These are phyloP conservation scores for Penicillium silybi DNA, from an alignment of 495 filamentous ascomycete species.

Conservation along the genomic window DNA sequence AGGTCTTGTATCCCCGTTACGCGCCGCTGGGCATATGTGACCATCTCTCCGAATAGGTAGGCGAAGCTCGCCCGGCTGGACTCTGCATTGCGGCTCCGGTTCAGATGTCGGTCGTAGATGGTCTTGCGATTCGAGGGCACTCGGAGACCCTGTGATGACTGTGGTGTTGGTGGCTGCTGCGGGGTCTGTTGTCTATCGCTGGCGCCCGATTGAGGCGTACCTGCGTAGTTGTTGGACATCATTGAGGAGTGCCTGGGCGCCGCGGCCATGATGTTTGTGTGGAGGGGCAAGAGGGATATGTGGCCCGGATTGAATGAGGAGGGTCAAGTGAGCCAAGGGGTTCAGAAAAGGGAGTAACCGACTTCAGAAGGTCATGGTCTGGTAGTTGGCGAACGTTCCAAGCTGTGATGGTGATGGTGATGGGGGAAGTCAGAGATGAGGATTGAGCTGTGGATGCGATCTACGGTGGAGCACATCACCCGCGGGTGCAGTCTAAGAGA, in stretches of 20 bases:
- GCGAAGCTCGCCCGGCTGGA: constrained; percentile 90
- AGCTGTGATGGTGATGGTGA: no score
- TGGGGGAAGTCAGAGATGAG: background rate
- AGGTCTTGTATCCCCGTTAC: constrained; percentile 91
- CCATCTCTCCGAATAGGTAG: constrained; percentile 95
- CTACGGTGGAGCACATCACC: constrained; percentile 29
- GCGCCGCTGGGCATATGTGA: constrained; percentile 85
- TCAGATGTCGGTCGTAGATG: constrained; percentile 94
- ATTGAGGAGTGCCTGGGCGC: constrained; percentile 35
- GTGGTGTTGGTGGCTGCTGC: constrained; percentile 33
- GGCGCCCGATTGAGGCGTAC: constrained; percentile 17
- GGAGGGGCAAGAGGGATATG: background rate
- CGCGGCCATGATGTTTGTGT: constrained; percentile 28
- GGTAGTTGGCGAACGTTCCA: background rate
- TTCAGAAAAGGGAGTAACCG: background rate
- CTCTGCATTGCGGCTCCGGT: constrained; percentile 80
- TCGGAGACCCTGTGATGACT: constrained; percentile 64
- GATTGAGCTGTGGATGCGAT: constrained; percentile 21
- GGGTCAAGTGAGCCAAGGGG: background rate
- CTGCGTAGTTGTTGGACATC: constrained; percentile 35
- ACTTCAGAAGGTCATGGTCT: background rate
- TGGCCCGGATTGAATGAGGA: background rate
- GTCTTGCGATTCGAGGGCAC: constrained; percentile 95
- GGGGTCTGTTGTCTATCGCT: constrained; percentile 27
- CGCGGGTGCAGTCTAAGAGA: constrained; percentile 13